Evolutionary conservation across 257 asterid species (phyloP), one percentile per base, ranked within the genome.

Genomic region (Craterostigma plantagineum): DNA sequence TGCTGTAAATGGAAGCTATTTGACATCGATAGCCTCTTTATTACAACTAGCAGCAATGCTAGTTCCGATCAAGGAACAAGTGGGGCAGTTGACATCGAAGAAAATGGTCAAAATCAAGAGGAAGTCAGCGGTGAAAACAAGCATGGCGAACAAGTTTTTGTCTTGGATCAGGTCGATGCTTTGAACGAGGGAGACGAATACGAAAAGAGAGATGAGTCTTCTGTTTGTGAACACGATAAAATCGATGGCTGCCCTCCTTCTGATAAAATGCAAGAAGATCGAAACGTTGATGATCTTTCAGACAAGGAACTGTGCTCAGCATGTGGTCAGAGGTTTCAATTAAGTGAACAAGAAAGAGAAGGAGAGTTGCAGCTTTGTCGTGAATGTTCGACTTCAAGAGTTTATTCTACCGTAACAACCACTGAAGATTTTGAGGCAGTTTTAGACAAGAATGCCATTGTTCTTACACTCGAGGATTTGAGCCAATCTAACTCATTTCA

Each of bases 21-120:
- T 65, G 37, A 53, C 68, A 49, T 79, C 96, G 50, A 74, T 73
- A 46, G 77, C 77, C 54, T 90, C 96, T 56, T 94, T 14, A 61
- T 80, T 63, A 71, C 94, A 45, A 77, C 92, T 17, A 83, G 94
- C 76, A 79, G 86, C 56, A 79, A 77, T 65, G 83, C 87, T 55
- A 80, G 87, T 71, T 77, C 90, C 35, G 94, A 83, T 55, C 79
- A 57, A 61, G 79, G 69, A 48, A 63, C 67, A 10, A 67, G 68
- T 57, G 81, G 69, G 51, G 80, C 65, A 27, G 78, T 64, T 51
- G 96, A 73, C 68, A 58, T 63, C 49, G 87, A 75, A 69, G 87
- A 57, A 61, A 65, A 67, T 48, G 96, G 63, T 57, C 91, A 56
- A 33, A 73, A 62, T 59, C 85, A 65, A 52, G 95, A 76, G 59